Evolutionary conservation across 164 flowering plant genomes (phyloP).

Genomic region (Euptelea pleiosperma): DNA sequence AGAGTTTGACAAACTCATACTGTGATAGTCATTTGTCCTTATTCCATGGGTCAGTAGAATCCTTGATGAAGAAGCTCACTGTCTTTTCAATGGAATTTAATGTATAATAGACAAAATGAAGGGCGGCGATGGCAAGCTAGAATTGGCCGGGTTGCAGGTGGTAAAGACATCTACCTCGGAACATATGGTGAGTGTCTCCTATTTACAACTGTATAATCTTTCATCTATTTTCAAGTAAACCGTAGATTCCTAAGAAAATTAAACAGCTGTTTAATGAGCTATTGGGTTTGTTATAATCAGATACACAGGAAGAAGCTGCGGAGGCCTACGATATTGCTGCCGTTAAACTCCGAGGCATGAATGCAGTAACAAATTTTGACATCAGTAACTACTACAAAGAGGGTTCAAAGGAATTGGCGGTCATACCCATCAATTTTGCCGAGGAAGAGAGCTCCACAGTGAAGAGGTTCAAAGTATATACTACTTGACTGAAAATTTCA

Average conservation of each 20-base stretch:
- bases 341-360: conserved; percentile 23
- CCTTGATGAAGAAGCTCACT: too few relatives aligned
- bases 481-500: conserved; percentile 7
- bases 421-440: conserved; percentile 8
- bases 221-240: background rate
- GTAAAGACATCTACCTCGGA: conserved; percentile 26
- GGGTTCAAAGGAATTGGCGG: conserved; percentile 21
- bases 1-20: too few relatives aligned
- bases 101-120: conserved; percentile 19
- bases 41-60: too few relatives aligned
- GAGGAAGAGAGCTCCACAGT: conserved; percentile 14
- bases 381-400: conserved; percentile 25
- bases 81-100: background rate
- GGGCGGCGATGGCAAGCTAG: conserved; percentile 30
- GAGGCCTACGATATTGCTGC: conserved; percentile 27
- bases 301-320: conserved; percentile 26
- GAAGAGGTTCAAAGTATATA: conserved; percentile 10
- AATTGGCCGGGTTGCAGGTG: conserved; percentile 24
- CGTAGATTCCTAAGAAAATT: too few relatives aligned
- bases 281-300: conserved; percentile 12
- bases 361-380: conserved; percentile 27
- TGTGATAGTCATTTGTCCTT: too few relatives aligned
- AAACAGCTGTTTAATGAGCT: too few relatives aligned
- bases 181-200: conserved; percentile 18
- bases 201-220: background rate